A percentile compares a stretch with the other conserved stretches of the same genome.
Evolutionary conservation across 75 land plant species (phyloP).

Genomic region (Pinus tabuliformis): DNA sequence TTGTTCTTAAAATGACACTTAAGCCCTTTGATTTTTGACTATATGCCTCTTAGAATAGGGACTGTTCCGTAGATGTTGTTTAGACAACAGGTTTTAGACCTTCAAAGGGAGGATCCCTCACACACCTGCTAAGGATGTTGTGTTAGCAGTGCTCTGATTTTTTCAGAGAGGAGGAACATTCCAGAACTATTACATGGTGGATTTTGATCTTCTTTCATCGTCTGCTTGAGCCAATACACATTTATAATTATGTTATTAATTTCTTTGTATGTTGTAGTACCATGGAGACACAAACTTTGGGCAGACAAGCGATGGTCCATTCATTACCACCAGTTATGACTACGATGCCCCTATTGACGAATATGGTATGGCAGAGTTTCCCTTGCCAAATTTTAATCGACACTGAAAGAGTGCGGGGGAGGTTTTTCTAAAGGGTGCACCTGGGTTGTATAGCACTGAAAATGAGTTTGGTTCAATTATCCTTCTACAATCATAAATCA

Average conservation of each 20-base stretch:
- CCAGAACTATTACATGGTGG: conserved; percentile 87
- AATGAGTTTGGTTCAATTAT: neutral
- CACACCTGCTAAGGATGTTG: conserved; percentile 76
- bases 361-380: conserved; percentile 33
- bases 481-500: neutral
- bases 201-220: neutral
- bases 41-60: too few species aligned
- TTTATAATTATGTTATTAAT: neutral
- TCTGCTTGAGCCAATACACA: neutral
- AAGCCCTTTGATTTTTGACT: too few species aligned
- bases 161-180: conserved; percentile 75
- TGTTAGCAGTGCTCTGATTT: conserved; percentile 79
- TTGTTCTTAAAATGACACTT: too few species aligned
- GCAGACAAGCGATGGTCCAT: conserved; percentile 69
- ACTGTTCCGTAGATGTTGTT: too few species aligned
- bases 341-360: conserved; percentile 85
- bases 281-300: conserved; percentile 85
- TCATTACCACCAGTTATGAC: conserved; percentile 71
- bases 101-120: conserved; percentile 64
- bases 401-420: neutral
- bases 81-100: conserved; percentile 54
- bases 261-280: conserved; percentile 13
- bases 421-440: neutral
- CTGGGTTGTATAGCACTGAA: too few species aligned
- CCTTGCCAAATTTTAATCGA: neutral